Conservation (phyloP, 352 stramenopile species). For the Pythium apleroticum region DNA sequence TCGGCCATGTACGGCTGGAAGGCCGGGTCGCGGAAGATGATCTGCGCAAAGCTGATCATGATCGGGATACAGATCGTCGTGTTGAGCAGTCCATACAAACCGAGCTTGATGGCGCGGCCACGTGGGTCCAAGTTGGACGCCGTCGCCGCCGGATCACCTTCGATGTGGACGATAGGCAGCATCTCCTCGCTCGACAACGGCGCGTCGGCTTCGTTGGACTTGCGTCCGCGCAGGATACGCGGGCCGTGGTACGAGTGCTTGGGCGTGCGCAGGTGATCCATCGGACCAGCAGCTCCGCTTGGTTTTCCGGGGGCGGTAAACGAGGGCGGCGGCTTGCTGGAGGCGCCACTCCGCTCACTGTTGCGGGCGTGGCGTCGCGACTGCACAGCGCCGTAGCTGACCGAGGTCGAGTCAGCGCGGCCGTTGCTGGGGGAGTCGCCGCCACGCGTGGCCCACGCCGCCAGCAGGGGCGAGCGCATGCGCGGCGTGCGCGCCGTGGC, state of each 20-base stretch:
- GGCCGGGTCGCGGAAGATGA: slow-evolving; percentile 94
- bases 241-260: slow-evolving; percentile 29
- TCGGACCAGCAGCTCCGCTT: not conserved
- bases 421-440: slow-evolving; percentile 37
- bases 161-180: slow-evolving; percentile 27
- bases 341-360: not conserved
- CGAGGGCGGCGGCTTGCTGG: slow-evolving; percentile 17
- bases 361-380: slow-evolving; percentile 17
- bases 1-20: slow-evolving; percentile 91
- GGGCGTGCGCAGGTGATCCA: slow-evolving; percentile 22
- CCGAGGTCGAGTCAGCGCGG: slow-evolving; percentile 17
- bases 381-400: slow-evolving; percentile 29
- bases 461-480: slow-evolving; percentile 30
- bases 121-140: slow-evolving; percentile 3
- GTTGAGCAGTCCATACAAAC: slow-evolving; percentile 91
- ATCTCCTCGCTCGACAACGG: slow-evolving; percentile 16
- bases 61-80: slow-evolving; percentile 93
- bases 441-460: slow-evolving; percentile 19
- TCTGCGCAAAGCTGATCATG: slow-evolving; percentile 93
- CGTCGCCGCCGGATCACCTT: not conserved
- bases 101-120: slow-evolving; percentile 55
- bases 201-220: not conserved
- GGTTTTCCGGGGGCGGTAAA: not conserved
- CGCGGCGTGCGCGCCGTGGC: slow-evolving; percentile 72
- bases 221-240: slow-evolving; percentile 12